A percentile compares a stretch with the other conserved stretches of the same genome.
These are phyloP conservation scores for Fusarium gaditjirri DNA, from an alignment of 2,329 filamentous ascomycete genomes.

Conservation along the genomic window DNA sequence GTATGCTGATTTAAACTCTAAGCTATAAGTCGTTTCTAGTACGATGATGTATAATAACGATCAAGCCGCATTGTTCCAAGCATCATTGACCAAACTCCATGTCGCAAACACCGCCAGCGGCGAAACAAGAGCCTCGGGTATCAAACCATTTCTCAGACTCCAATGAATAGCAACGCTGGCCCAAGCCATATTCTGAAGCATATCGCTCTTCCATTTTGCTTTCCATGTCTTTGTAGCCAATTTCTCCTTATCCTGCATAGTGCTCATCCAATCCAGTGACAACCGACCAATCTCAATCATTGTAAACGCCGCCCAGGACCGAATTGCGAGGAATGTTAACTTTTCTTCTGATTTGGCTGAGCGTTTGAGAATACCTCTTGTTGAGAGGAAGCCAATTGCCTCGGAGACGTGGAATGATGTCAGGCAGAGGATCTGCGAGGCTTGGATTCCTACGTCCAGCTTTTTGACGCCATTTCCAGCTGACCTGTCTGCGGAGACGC, in stretches of 20 bases:
- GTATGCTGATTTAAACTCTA: background rate
- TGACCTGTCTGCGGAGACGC: accelerated
- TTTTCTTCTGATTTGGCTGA: background rate
- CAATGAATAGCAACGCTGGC: constrained; percentile 1
- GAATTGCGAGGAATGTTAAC: background rate
- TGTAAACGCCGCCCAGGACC: constrained; percentile 6
- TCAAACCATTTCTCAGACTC: background rate
- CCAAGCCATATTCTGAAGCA: constrained; percentile 15
- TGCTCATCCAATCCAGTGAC: background rate
- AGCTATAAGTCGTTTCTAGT: too few species aligned
- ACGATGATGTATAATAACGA: too few species aligned
- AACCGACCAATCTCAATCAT: background rate
- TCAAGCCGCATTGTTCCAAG: background rate
- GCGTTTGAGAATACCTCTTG: background rate
- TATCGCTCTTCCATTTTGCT: background rate
- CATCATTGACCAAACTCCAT: constrained; percentile 6
- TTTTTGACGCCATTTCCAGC: accelerated
- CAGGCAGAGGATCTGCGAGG: background rate
- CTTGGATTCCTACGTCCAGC: background rate
- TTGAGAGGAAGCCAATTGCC: background rate
- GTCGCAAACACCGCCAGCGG: constrained; percentile 10
- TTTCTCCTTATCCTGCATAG: background rate
- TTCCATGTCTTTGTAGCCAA: background rate
- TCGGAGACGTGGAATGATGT: constrained; percentile 5
- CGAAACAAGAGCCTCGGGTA: constrained; percentile 10